phyloP scores from a whole-genome alignment of 441 rosid genomes.

The Erodium chrysanthum region DNA sequence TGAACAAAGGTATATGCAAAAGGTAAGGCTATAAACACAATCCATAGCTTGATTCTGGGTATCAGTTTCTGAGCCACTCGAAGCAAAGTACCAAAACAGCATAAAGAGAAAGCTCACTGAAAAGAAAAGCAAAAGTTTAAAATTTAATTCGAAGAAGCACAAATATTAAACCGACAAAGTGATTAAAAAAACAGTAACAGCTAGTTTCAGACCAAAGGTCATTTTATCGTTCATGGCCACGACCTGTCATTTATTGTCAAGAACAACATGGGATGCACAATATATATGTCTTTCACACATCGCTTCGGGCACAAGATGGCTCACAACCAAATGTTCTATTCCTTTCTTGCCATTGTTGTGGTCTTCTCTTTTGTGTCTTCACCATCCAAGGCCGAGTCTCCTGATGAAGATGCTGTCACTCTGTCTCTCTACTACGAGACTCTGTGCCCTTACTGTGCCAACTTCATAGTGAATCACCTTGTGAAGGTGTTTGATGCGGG shows the following conservation, averaged over 20 bases:
- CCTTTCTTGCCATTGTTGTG: conserved; percentile 6
- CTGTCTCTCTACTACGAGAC: conserved; percentile 59
- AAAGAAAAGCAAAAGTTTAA: background rate
- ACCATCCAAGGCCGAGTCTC: no score
- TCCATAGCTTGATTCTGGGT: background rate
- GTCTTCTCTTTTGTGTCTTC: background rate
- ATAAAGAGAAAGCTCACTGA: background rate
- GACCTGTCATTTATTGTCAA: background rate
- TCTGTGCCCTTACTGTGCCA: conserved; percentile 58
- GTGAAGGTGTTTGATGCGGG: conserved; percentile 38
- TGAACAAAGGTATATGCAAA: background rate
- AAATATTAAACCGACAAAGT: background rate
- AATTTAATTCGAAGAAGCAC: background rate
- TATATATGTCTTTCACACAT: background rate
- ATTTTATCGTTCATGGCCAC: background rate
- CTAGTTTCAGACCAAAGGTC: background rate
- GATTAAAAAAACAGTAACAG: background rate
- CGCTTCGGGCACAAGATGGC: conserved; percentile 18
- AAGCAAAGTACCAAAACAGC: background rate
- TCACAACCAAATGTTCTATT: conserved; percentile 6
- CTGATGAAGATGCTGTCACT: background rate
- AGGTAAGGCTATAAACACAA: background rate
- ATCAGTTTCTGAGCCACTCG: background rate
- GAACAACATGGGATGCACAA: background rate
- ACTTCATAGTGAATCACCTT: conserved; percentile 55